A percentile compares a stretch with the other conserved stretches of the same genome.
phyloP scores from a whole-genome alignment of 2,329 filamentous ascomycete species.

The Rhynchosporium agropyri region DNA sequence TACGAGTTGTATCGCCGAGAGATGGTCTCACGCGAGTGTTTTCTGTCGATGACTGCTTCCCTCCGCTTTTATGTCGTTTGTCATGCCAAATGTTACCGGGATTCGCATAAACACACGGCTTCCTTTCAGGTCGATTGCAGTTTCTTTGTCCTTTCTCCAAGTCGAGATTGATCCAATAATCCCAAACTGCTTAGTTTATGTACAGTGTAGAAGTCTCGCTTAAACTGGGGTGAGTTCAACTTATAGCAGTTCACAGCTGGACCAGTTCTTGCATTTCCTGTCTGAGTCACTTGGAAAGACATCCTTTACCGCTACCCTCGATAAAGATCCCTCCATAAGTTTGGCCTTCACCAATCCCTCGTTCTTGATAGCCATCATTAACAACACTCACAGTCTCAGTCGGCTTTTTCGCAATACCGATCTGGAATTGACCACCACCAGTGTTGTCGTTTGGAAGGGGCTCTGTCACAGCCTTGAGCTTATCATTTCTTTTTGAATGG shows the following conservation, averaged over 20 bases:
- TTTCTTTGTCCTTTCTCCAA: too few relatives aligned
- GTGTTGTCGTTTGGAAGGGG: constrained; percentile 53
- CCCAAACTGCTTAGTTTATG: background rate
- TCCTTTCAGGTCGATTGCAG: background rate
- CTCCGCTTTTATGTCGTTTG: too few relatives aligned
- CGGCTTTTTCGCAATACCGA: constrained; percentile 64
- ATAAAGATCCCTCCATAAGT: constrained; percentile 56
- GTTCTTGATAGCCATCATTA: constrained; percentile 51
- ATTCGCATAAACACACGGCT: too few relatives aligned
- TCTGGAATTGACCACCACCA: constrained; percentile 62
- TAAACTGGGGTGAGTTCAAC: background rate
- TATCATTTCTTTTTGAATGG: constrained; percentile 53
- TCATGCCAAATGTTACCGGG: too few relatives aligned
- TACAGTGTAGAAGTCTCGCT: background rate
- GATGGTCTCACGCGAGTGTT: background rate
- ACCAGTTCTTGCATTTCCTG: background rate
- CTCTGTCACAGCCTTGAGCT: constrained; percentile 51
- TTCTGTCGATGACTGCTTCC: too few relatives aligned
- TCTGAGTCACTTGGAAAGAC: constrained; percentile 42
- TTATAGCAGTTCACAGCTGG: background rate
- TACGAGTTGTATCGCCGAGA: background rate
- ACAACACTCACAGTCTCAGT: constrained; percentile 48
- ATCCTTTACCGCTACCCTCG: constrained; percentile 50
- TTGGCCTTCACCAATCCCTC: constrained; percentile 53
- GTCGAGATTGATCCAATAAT: background rate